Evolutionary conservation across 2,329 filamentous ascomycete species (phyloP).

Genomic region (Fusarium robinianum): DNA sequence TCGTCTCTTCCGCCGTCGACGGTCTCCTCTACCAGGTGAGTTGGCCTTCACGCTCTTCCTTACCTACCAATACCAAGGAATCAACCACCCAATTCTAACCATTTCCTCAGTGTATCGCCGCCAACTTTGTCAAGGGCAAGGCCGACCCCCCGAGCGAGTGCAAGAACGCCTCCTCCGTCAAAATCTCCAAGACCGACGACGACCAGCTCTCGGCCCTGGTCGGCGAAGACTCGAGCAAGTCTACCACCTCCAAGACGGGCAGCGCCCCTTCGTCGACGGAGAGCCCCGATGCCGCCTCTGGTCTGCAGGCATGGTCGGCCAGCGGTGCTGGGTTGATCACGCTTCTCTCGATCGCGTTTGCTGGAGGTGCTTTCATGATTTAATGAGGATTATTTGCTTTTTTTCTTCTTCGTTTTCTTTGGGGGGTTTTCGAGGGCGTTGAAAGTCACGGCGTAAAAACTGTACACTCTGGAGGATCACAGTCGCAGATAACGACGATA

Average conservation of each 20-base stretch:
- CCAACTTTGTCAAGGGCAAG: constrained; percentile 58
- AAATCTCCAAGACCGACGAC: constrained; percentile 41
- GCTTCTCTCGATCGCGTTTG: constrained; percentile 35
- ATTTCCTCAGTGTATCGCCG: constrained; percentile 54
- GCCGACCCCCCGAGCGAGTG: constrained; percentile 40
- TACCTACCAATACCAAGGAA: not conserved
- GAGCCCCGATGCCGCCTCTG: constrained; percentile 32
- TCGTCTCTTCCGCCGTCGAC: constrained; percentile 58
- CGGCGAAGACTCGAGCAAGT: constrained; percentile 14
- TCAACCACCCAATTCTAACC: constrained; percentile 1
- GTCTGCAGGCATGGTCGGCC: constrained; percentile 31
- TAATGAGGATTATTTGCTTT: too few relatives aligned
- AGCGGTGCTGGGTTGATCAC: constrained; percentile 32
- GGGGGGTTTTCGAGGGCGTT: not conserved
- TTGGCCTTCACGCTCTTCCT: too few relatives aligned
- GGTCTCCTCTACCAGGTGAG: constrained; percentile 61
- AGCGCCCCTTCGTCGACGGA: constrained; percentile 28
- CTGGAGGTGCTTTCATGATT: constrained; percentile 38
- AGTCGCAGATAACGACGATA: too few relatives aligned
- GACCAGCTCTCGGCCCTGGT: constrained; percentile 43
- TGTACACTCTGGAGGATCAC: too few relatives aligned
- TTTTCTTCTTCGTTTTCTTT: too few relatives aligned
- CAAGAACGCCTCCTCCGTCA: constrained; percentile 44
- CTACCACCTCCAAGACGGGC: constrained; percentile 24
- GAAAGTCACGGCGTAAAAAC: not conserved